Percentiles rank a stretch among this genome's conserved stretches.
These are phyloP conservation scores for Sisymbrium altissimum DNA, from an alignment of 345 rosid genomes.

Conservation along the genomic window DNA sequence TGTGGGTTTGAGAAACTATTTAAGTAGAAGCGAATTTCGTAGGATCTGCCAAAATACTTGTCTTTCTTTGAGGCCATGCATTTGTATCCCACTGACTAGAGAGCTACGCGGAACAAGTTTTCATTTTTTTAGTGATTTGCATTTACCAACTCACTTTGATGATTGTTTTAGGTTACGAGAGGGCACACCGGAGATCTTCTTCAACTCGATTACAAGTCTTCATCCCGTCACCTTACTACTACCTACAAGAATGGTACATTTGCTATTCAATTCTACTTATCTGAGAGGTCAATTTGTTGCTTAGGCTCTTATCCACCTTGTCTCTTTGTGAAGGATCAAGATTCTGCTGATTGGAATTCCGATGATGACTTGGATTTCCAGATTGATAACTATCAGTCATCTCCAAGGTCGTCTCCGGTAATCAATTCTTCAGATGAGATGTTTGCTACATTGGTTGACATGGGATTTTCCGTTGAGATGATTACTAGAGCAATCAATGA, in stretches of 20 bases:
- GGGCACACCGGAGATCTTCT: not conserved
- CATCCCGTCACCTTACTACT: not conserved
- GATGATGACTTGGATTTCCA: constrained; percentile 25
- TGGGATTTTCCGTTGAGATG: constrained; percentile 24
- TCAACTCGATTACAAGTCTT: not conserved
- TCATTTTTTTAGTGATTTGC: not conserved
- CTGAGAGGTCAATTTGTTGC: not conserved
- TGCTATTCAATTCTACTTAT: not conserved
- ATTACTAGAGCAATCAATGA: constrained; percentile 30
- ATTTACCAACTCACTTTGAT: not conserved
- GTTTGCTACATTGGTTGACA: constrained; percentile 24
- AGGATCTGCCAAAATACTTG: not conserved
- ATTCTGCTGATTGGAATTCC: constrained; percentile 22
- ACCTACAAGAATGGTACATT: constrained; percentile 31
- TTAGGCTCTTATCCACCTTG: not conserved
- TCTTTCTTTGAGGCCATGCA: not conserved
- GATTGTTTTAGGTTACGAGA: not conserved
- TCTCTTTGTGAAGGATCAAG: constrained; percentile 18
- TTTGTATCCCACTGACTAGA: not conserved
- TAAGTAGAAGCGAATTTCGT: not conserved
- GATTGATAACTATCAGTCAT: constrained; percentile 23
- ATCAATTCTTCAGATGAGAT: constrained; percentile 17
- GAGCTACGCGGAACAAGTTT: no score
- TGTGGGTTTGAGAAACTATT: not conserved
- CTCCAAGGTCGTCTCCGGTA: constrained; percentile 12